Evolutionary conservation across 805 yeast genomes (phyloP).

Genomic region (Hanseniaspora clermontiae): DNA sequence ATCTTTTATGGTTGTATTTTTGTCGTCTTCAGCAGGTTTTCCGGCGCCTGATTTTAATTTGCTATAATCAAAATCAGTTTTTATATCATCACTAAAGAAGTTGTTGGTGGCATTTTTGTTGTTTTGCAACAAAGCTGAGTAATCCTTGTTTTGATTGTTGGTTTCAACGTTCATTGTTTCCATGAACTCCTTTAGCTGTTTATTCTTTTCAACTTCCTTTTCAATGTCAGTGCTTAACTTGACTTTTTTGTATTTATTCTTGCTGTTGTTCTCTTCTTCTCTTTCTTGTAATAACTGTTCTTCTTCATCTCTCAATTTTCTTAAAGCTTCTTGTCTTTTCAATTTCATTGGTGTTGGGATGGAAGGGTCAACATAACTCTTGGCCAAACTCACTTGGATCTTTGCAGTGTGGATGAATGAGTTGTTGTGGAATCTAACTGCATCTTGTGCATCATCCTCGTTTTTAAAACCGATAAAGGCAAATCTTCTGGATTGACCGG

Average conservation of each 20-base stretch:
- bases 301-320: conserved; percentile 38
- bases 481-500: conserved; percentile 82
- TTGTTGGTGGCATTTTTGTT: conserved; percentile 12
- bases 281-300: conserved; percentile 34
- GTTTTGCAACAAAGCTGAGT: conserved; percentile 40
- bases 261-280: conserved; percentile 29
- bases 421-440: conserved; percentile 61
- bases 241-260: conserved; percentile 22
- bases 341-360: conserved; percentile 58
- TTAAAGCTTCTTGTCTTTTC: conserved; percentile 38
- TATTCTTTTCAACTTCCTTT: conserved; percentile 49
- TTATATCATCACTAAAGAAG: conserved; percentile 18
- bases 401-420: conserved; percentile 75
- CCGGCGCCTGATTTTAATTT: conserved; percentile 1
- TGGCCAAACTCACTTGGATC: conserved; percentile 70
- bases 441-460: conserved; percentile 61
- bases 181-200: conserved; percentile 65
- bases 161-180: conserved; percentile 61
- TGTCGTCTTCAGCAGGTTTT: conserved; percentile 15
- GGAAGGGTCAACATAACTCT: conserved; percentile 69
- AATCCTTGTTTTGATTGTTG: conserved; percentile 47
- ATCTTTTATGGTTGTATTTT: conserved; percentile 23
- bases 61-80: conserved; percentile 29
- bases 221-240: conserved; percentile 31
- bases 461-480: conserved; percentile 82